Conservation (phyloP, 2,329 filamentous ascomycete species). For the Penicillium crustosum region DNA sequence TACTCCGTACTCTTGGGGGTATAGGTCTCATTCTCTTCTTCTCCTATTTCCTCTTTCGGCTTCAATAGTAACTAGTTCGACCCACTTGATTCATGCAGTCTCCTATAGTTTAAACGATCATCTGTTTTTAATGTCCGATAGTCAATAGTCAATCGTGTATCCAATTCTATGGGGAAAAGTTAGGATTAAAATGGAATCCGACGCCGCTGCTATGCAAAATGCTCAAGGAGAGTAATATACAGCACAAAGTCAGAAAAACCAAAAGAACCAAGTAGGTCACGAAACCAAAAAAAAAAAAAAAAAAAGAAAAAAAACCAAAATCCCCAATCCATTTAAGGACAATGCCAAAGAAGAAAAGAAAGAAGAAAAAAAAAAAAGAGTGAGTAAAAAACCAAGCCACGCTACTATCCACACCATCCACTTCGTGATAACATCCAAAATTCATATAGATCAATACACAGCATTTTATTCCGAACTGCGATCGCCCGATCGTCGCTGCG, state of each 20-base stretch:
- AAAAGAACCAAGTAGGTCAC: background rate
- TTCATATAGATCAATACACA: conserved; percentile 13
- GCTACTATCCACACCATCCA: background rate
- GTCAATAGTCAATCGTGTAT: conserved; percentile 1
- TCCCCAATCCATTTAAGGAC: conserved; percentile 6
- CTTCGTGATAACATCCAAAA: conserved; percentile 12
- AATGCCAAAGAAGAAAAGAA: conserved; percentile 9
- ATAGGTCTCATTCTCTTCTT: background rate
- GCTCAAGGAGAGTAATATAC: conserved; percentile 20
- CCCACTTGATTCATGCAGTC: conserved; percentile 18
- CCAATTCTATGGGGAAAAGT: background rate
- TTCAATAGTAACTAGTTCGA: conserved; percentile 17
- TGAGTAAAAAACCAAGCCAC: background rate
- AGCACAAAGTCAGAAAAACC: conserved; percentile 11
- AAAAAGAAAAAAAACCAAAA: background rate
- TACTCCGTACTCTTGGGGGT: background rate
- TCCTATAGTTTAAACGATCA: conserved; percentile 3
- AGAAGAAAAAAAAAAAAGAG: conserved; percentile 5
- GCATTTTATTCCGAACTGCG: conserved; percentile 13
- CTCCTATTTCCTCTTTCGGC: conserved; percentile 5
- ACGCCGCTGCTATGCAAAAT: conserved; percentile 30
- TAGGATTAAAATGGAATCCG: conserved; percentile 12
- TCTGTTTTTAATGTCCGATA: background rate
- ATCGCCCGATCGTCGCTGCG: conserved; percentile 53
- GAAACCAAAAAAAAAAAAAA: background rate